These are phyloP conservation scores for Pilaira anomala DNA, from an alignment of 192 early-diverging fungal genomes.

Conservation along the genomic window DNA sequence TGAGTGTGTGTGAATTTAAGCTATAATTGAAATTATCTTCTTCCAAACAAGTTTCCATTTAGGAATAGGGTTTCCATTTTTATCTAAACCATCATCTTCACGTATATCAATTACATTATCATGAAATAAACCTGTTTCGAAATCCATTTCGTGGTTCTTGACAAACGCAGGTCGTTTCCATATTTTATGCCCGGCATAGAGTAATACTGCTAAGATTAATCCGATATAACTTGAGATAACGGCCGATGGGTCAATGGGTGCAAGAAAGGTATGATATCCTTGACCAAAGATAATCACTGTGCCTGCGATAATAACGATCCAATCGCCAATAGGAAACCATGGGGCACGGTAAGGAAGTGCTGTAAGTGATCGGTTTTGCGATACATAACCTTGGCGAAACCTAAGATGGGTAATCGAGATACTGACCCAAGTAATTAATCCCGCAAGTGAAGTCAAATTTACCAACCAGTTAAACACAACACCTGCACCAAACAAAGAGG, in stretches of 20 bases:
- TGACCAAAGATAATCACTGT: constrained; percentile 56
- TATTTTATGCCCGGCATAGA: constrained; percentile 55
- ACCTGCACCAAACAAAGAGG: constrained; percentile 64
- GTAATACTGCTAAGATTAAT: constrained; percentile 56
- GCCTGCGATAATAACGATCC: constrained; percentile 63
- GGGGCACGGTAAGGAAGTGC: constrained; percentile 74
- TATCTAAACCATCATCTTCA: constrained; percentile 15
- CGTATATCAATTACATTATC: constrained; percentile 11
- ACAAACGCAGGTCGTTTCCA: constrained; percentile 46
- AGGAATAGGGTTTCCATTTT: constrained; percentile 16
- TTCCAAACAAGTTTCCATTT: constrained; percentile 22
- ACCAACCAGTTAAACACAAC: constrained; percentile 67
- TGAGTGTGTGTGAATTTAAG: constrained; percentile 18
- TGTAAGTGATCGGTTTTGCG: constrained; percentile 59
- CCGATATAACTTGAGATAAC: constrained; percentile 64
- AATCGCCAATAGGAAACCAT: constrained; percentile 65
- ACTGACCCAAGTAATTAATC: constrained; percentile 80
- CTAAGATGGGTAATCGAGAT: constrained; percentile 81
- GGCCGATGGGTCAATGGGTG: constrained; percentile 43
- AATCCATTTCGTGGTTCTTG: constrained; percentile 55
- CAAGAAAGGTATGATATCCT: constrained; percentile 54
- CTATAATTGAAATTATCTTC: constrained; percentile 25
- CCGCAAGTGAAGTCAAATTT: constrained; percentile 67
- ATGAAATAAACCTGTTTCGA: constrained; percentile 48
- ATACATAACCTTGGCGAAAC: constrained; percentile 73